These are phyloP conservation scores for Beta lomatogona DNA, from an alignment of 179 eudicot genomes.

Conservation along the genomic window DNA sequence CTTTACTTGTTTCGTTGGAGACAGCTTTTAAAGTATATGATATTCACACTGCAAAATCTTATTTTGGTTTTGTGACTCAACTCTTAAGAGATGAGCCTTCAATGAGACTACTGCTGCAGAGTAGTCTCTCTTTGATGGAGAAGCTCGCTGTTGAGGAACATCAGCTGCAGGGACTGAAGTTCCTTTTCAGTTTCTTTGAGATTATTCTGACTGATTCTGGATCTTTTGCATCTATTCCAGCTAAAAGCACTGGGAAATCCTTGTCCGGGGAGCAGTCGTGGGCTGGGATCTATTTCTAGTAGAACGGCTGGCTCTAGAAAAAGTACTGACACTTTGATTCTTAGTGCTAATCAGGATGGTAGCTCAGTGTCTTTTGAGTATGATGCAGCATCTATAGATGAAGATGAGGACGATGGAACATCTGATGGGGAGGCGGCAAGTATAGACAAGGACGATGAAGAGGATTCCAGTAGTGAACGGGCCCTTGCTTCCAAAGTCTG, in stretches of 20 bases:
- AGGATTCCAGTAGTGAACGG: conserved; percentile 84
- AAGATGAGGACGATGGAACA: conserved; percentile 99
- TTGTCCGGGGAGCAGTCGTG: conserved; percentile 48
- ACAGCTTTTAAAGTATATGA: conserved; percentile 74
- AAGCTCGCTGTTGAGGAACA: conserved; percentile 76
- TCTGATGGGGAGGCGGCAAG: conserved; percentile 96
- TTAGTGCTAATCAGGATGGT: conserved; percentile 75
- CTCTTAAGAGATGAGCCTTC: conserved; percentile 74
- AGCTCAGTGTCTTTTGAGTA: conserved; percentile 73
- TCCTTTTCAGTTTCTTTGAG: conserved; percentile 73
- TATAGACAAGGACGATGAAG: conserved; percentile 92
- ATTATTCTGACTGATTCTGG: conserved; percentile 69
- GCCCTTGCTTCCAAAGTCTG: conserved; percentile 98
- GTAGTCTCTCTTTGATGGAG: conserved; percentile 66
- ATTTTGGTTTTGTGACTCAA: conserved; percentile 68
- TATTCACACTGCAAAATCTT: conserved; percentile 70
- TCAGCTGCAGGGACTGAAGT: conserved; percentile 83
- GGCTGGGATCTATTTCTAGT: conserved; percentile 46
- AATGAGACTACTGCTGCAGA: conserved; percentile 69
- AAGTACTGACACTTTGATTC: conserved; percentile 65
- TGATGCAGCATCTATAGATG: conserved; percentile 97
- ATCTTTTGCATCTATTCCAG: conserved; percentile 41
- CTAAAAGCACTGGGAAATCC: conserved; percentile 56
- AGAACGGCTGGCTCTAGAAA: conserved; percentile 67
- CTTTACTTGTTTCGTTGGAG: conserved; percentile 69